Base-by-base conservation (phyloP, 352 stramenopile species). In the Phytophthora idaei region DNA sequence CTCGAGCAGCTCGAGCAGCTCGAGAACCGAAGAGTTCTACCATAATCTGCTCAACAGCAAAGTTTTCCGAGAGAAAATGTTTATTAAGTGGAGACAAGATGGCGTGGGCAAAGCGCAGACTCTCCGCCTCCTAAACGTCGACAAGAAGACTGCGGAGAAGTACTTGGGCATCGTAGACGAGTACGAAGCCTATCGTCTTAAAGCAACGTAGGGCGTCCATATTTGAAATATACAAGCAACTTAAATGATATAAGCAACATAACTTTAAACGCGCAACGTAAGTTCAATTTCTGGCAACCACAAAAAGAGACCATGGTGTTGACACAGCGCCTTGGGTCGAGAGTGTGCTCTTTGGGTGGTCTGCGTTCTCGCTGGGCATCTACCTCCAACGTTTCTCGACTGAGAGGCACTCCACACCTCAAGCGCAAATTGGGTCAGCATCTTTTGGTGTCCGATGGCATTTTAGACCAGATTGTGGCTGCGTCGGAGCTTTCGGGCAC, bases 351-450 rank as follows among this genome's bases (percentile, higher is more conserved):
- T 12, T 9, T 57, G 12, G 17, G 47, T 17, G 36, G 51, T 60
- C 52, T 65, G 9, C 46, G 39, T 14, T n/a, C 29, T 53, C 66
- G 66, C 17, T 71, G 58, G 58, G 31, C 46, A n/a, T 78, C 71
- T 17, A 74, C 48, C 10, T 57, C 39, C 29, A 76, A 90, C 51
- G 79, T 90, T 11, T 78, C 71, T 56, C 67, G 72, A 34, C 62
- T 92, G 47, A 69, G 73, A 49, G 75, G 73, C 48, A 92, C 83
- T 49, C 85, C 85, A 32, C 77, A 89, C 49, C 72, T 95, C 46
- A 93, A 93, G 71, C 87, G 87, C 62, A 92, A 93, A 60, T 69
- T 96, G 17, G 88, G 88, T 0, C 88, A 96, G 69, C 86, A 96
- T 52, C 66, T 96, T 57, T 77, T 96, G 11, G 71, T 93, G 11